phyloP scores from a whole-genome alignment of 1,284 basidiomycete genomes.

The Porodaedalea pini region DNA sequence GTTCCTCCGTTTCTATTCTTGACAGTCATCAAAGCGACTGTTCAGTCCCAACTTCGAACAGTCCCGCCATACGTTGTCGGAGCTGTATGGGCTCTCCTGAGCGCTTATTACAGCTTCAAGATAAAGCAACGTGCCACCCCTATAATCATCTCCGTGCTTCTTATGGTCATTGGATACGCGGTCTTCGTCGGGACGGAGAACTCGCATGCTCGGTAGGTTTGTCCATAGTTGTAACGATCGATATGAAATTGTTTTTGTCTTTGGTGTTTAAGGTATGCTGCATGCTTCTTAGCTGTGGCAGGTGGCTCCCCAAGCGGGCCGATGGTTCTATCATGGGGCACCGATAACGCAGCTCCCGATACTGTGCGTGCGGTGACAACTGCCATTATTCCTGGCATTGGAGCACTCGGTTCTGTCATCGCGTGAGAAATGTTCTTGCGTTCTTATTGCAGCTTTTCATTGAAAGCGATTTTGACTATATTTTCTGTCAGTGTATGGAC shows the following conservation, averaged over 20 bases:
- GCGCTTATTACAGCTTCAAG: slow-evolving; percentile 32
- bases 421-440: slow-evolving; percentile 28
- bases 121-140: slow-evolving; percentile 32
- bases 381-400: slow-evolving; percentile 39
- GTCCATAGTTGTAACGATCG: background rate
- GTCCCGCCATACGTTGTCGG: slow-evolving; percentile 39
- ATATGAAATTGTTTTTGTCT: background rate
- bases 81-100: slow-evolving; percentile 33
- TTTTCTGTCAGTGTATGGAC: slow-evolving; percentile 34
- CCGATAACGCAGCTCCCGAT: slow-evolving; percentile 42
- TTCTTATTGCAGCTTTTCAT: slow-evolving; percentile 6
- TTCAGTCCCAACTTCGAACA: slow-evolving; percentile 39
- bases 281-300: slow-evolving; percentile 38
- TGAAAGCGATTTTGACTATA: background rate
- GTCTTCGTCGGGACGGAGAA: slow-evolving; percentile 37
- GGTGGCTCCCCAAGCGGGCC: slow-evolving; percentile 36
- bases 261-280: slow-evolving; percentile 33
- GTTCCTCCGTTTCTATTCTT: background rate
- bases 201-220: slow-evolving; percentile 34
- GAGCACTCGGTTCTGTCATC: slow-evolving; percentile 39
- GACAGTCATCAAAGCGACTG: slow-evolving; percentile 29
- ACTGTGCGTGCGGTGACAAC: slow-evolving; percentile 40
- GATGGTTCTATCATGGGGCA: slow-evolving; percentile 38
- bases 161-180: slow-evolving; percentile 37
- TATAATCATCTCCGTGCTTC: slow-evolving; percentile 32